phyloP scores from a whole-genome alignment of 345 rosid genomes.

The Arabidopsis arenosa region DNA sequence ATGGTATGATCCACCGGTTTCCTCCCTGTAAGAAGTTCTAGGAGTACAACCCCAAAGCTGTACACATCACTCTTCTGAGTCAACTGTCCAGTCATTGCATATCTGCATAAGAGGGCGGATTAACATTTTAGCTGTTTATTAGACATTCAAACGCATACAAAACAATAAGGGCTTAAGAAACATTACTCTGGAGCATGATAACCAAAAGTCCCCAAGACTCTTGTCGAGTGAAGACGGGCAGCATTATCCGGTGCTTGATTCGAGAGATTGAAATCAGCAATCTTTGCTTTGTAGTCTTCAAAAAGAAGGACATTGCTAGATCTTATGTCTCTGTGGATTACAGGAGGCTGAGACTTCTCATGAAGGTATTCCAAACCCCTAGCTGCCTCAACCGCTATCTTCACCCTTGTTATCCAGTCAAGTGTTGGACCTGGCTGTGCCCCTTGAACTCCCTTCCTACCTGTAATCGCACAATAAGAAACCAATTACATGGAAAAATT shows the following conservation, averaged over 20 bases:
- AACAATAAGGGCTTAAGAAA: slow-evolving; percentile 14
- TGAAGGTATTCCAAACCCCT: slow-evolving; percentile 49
- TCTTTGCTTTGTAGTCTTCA: slow-evolving; percentile 47
- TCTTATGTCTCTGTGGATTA: slow-evolving; percentile 48
- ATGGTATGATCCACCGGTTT: slow-evolving; percentile 50
- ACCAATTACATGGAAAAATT: background rate
- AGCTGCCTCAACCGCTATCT: slow-evolving; percentile 50
- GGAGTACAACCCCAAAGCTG: slow-evolving; percentile 49
- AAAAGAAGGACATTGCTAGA: slow-evolving; percentile 49
- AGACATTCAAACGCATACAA: background rate
- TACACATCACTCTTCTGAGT: slow-evolving; percentile 54
- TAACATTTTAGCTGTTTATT: slow-evolving; percentile 1
- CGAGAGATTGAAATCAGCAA: slow-evolving; percentile 50
- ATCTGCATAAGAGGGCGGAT: slow-evolving; percentile 28
- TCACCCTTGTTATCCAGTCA: slow-evolving; percentile 49
- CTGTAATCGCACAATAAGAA: slow-evolving; percentile 32
- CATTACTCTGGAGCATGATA: slow-evolving; percentile 51
- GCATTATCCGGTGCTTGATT: slow-evolving; percentile 50
- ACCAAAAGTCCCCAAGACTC: slow-evolving; percentile 50
- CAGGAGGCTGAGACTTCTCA: slow-evolving; percentile 49
- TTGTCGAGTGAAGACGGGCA: slow-evolving; percentile 50
- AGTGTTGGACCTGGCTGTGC: slow-evolving; percentile 53
- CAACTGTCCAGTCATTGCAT: slow-evolving; percentile 52
- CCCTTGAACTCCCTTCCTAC: slow-evolving; percentile 51
- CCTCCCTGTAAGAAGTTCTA: slow-evolving; percentile 50